Conservation (phyloP, 2,329 filamentous ascomycete genomes). For the Graphilbum ipis-grandicollis region DNA sequence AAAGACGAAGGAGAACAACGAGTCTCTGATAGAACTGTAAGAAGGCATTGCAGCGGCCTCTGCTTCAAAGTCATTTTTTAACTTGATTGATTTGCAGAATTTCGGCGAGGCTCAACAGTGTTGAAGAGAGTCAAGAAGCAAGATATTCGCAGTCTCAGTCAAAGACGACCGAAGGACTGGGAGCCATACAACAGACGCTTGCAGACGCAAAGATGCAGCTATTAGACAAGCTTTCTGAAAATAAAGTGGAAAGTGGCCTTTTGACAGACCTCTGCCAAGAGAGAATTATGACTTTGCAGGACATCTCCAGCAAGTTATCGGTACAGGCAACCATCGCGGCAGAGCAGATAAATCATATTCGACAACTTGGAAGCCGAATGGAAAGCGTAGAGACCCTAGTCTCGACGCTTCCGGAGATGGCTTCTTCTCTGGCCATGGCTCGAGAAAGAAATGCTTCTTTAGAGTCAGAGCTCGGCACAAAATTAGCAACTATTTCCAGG, state of each 20-base stretch:
- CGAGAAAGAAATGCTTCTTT: neutral
- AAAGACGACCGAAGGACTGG: no score
- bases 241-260: neutral
- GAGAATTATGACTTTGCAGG: conserved; percentile 1
- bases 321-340: neutral
- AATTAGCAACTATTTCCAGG: neutral
- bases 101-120: no score
- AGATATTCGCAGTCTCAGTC: no score
- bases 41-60: no score
- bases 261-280: conserved; percentile 2
- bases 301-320: neutral
- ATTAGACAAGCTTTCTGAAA: neutral
- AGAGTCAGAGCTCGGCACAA: conserved; percentile 2
- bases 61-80: no score
- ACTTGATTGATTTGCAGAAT: no score
- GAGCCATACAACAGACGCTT: no score
- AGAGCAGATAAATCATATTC: neutral
- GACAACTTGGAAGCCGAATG: neutral
- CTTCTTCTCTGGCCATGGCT: neutral
- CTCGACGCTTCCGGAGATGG: conserved; percentile 1
- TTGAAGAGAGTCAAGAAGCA: no score
- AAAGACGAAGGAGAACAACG: neutral
- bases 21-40: no score
- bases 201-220: neutral
- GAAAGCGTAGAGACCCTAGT: neutral